Evolutionary conservation across 75 land plant genomes (phyloP).

Genomic region (Cryptomeria japonica): DNA sequence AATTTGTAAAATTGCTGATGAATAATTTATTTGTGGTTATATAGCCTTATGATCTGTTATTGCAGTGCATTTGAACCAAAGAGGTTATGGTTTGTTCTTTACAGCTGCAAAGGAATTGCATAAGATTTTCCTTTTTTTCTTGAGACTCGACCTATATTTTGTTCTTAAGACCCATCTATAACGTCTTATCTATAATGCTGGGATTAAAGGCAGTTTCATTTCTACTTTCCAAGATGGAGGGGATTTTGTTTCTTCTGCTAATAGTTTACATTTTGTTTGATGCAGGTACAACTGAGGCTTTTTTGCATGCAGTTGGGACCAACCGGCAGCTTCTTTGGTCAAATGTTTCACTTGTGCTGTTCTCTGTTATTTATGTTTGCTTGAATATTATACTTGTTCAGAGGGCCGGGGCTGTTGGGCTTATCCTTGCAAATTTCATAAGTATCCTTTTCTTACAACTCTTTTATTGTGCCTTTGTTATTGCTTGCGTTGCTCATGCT

Average conservation of each 20-base stretch:
- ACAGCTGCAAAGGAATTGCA: background rate
- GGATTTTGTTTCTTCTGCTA: background rate
- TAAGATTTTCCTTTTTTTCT: background rate
- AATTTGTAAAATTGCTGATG: no score
- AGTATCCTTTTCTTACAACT: conserved; percentile 74
- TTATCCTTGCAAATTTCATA: conserved; percentile 78
- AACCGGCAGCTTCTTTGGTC: conserved; percentile 70
- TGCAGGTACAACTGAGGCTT: conserved; percentile 93
- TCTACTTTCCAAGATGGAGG: background rate
- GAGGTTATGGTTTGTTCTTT: background rate
- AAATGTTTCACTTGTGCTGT: conserved; percentile 68
- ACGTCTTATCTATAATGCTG: no score
- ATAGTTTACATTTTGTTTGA: background rate
- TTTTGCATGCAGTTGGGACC: conserved; percentile 81
- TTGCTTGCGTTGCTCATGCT: background rate
- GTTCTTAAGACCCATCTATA: no score
- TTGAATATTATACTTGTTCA: conserved; percentile 62
- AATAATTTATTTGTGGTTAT: background rate
- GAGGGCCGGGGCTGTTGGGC: conserved; percentile 77
- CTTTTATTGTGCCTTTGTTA: background rate
- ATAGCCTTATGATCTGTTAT: background rate
- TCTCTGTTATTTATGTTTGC: conserved; percentile 63
- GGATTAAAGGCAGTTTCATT: background rate
- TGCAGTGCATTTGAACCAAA: background rate
- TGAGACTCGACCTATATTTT: background rate